phyloP scores from a whole-genome alignment of 345 rosid genomes.

The Ailanthus altissimus region DNA sequence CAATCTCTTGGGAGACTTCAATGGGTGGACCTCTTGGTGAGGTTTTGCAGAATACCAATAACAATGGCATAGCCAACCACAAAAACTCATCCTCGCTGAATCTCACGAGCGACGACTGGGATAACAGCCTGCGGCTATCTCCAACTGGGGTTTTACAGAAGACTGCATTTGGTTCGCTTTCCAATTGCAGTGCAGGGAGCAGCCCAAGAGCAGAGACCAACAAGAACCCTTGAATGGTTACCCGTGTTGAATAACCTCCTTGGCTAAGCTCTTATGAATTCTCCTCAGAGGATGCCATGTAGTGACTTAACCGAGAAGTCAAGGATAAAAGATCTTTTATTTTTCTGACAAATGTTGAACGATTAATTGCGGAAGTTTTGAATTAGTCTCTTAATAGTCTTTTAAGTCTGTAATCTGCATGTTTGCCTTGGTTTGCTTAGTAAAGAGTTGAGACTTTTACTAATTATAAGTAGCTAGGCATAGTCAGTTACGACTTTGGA shows the following conservation, averaged over 20 bases:
- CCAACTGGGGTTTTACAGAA: conserved; percentile 85
- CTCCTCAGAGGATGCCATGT: conserved; percentile 33
- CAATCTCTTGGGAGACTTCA: conserved; percentile 59
- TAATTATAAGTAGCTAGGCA: not conserved
- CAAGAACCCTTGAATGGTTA: conserved; percentile 37
- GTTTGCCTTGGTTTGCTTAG: conserved; percentile 9
- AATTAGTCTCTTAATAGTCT: conserved; percentile 10
- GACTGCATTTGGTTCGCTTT: conserved; percentile 60
- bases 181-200: conserved; percentile 86
- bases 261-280: conserved; percentile 33
- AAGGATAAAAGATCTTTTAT: conserved; percentile 2
- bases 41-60: conserved; percentile 53
- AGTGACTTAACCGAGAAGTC: conserved; percentile 2
- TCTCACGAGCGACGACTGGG: conserved; percentile 59
- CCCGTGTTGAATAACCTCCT: conserved; percentile 34
- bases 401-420: conserved; percentile 13
- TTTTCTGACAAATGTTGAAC: conserved; percentile 21
- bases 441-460: conserved; percentile 12
- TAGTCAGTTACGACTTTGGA: conserved; percentile 1
- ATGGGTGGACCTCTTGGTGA: conserved; percentile 82
- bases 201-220: conserved; percentile 57
- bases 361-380: conserved; percentile 4
- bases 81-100: conserved; percentile 49
- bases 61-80: conserved; percentile 34
- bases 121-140: conserved; percentile 51